These are phyloP conservation scores for Pelagomonas calceolata DNA, from an alignment of 108 stramenopile species.

Conservation along the genomic window DNA sequence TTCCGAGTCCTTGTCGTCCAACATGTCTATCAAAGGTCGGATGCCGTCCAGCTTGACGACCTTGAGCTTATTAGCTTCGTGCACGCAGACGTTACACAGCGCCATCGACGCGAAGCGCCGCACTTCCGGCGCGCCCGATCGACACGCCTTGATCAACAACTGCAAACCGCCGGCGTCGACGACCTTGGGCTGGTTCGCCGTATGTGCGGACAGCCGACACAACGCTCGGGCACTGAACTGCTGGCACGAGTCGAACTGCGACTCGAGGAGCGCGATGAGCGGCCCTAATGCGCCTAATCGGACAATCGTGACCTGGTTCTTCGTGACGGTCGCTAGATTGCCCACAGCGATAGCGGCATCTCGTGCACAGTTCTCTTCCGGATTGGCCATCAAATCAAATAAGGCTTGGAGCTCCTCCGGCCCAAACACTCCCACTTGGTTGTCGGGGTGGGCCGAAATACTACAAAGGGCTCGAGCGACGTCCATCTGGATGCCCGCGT, in stretches of 20 bases:
- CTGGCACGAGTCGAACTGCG: constrained; percentile 10
- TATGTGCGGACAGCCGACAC: constrained; percentile 38
- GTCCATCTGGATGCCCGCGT: constrained; percentile 34
- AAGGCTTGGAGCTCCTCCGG: constrained; percentile 32
- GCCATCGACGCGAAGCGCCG: constrained; percentile 43
- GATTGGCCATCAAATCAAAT: constrained; percentile 21
- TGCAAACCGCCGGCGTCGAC: constrained; percentile 26
- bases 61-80: constrained; percentile 34
- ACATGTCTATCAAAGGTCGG: constrained; percentile 35
- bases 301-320: constrained; percentile 34
- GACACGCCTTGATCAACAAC: constrained; percentile 13
- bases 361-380: constrained; percentile 38
- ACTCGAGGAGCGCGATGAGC: constrained; percentile 23
- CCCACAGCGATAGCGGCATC: constrained; percentile 49
- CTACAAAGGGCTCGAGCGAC: constrained; percentile 32
- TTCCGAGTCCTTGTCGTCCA: constrained; percentile 26
- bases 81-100: constrained; percentile 52
- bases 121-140: constrained; percentile 3
- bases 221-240: constrained; percentile 29
- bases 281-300: constrained; percentile 31
- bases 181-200: constrained; percentile 37
- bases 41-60: constrained; percentile 44
- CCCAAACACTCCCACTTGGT: constrained; percentile 45
- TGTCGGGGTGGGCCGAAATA: constrained; percentile 43
- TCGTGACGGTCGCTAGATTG: constrained; percentile 39